phyloP scores from a whole-genome alignment of 129 eudicot species.

The Glebionis coronaria region DNA sequence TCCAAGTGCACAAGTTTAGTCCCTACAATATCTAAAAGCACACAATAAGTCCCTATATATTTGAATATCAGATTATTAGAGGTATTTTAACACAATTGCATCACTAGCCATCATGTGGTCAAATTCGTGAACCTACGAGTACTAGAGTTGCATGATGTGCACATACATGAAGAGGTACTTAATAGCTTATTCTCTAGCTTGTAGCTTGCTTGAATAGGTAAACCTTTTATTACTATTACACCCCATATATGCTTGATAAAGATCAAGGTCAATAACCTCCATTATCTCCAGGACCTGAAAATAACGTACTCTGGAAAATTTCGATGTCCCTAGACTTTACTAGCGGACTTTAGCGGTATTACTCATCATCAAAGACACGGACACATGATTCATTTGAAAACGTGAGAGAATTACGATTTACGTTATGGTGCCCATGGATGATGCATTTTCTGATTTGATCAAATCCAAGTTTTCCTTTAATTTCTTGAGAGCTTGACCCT shows the following conservation, averaged over 20 bases:
- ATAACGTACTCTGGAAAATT: not conserved
- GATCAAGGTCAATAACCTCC: too few relatives aligned
- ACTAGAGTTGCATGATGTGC: not conserved
- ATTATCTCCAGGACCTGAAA: not conserved
- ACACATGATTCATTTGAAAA: not conserved
- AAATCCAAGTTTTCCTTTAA: not conserved
- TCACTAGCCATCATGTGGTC: not conserved
- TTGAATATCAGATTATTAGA: too few relatives aligned
- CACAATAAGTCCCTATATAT: too few relatives aligned
- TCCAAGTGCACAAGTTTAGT: too few relatives aligned
- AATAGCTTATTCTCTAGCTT: not conserved
- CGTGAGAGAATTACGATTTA: not conserved
- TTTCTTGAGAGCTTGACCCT: constrained; percentile 1
- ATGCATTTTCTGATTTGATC: not conserved
- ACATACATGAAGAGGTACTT: not conserved
- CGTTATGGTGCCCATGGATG: not conserved
- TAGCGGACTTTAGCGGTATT: too few relatives aligned
- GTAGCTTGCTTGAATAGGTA: not conserved
- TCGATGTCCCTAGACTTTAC: not conserved
- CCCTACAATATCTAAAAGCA: too few relatives aligned
- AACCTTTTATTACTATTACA: not conserved
- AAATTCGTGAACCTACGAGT: not conserved
- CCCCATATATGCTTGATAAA: not conserved
- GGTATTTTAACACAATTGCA: too few relatives aligned
- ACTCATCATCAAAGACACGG: too few relatives aligned